Percentiles rank a stretch among this genome's conserved stretches.
Conservation (phyloP, 2,329 filamentous ascomycete species). For the Aspergillus cejpii region DNA sequence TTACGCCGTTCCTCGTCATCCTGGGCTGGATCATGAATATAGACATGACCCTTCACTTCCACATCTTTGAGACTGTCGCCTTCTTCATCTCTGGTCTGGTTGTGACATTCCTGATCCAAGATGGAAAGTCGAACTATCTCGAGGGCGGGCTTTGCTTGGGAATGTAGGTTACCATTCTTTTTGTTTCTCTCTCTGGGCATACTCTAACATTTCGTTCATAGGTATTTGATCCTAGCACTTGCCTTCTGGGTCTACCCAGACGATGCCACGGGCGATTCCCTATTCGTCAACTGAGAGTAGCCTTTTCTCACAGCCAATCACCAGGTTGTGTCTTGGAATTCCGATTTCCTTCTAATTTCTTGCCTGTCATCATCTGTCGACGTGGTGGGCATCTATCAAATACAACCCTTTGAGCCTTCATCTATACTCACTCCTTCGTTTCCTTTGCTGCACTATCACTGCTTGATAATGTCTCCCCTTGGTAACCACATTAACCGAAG, state of each 20-base stretch:
- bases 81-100: constrained; percentile 71
- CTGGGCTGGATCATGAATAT: constrained; percentile 69
- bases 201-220: constrained; percentile 11
- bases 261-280: constrained; percentile 20
- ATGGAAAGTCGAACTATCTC: constrained; percentile 77
- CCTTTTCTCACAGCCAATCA: neutral
- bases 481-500: neutral
- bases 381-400: neutral
- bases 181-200: neutral
- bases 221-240: constrained; percentile 43
- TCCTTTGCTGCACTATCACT: neutral
- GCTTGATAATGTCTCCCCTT: neutral
- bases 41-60: constrained; percentile 72
- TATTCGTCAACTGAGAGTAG: constrained; percentile 9
- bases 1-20: constrained; percentile 73
- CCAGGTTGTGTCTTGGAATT: too few species aligned
- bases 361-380: neutral
- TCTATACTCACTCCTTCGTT: neutral
- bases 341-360: neutral
- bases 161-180: constrained; percentile 40
- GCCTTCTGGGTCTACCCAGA: constrained; percentile 48
- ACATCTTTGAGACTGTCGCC: constrained; percentile 70
- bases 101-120: constrained; percentile 66
- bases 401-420: constrained; percentile 1
- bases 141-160: constrained; percentile 67